Base-by-base conservation (phyloP, 148 eudicot genomes). In the Rhododendron williamsianum region DNA sequence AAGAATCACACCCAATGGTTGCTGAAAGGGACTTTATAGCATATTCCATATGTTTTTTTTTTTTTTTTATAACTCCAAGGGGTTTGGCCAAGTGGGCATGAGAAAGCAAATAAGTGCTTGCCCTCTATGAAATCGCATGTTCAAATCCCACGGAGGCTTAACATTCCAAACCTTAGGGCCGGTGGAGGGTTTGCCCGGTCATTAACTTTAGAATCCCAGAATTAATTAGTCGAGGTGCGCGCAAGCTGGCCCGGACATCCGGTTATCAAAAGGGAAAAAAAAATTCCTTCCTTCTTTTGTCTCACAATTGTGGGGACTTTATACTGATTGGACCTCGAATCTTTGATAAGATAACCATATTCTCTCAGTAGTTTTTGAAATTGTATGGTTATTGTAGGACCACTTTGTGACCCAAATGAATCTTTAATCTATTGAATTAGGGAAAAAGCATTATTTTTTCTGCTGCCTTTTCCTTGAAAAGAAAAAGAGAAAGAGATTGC, bases 281-380 rank as follows among this genome's bases (percentile, higher is more conserved):
- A 54, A 54, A 73, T 73, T 83, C 80, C 35, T 72, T 33, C 4
- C 36, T 49, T 21, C 49, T 43, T 12, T 15, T 25, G 48, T 21
- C 1, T 16, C 16, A 25, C 69, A 58, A 41, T 82, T 16, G 72
- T 46, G 78, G 45, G 33, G 79, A 43, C 71, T 72, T 38, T 84
- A n/a, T 84, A 74, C 48, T 85, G 83, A 85, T 85, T 48, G 69
- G 78, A 85, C 83, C 4, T 33, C 9, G 58, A 58, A 82, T 48
- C 18, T 72, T 51, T 52, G 21, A n/a, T 72, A 7, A 18, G 69
- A 84, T 35, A 84, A 67, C 30, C 27, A 30, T 63, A 83, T 84
- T 73, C 85, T 72, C 30, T 72, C 18, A 35, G 11, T 49, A 49
- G 23, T 51, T 84, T 58, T 27, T 18, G 69, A 83, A 46, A 83